Evolutionary conservation across 208 protist genomes (phyloP).

Genomic region (Crithidia bombi): DNA sequence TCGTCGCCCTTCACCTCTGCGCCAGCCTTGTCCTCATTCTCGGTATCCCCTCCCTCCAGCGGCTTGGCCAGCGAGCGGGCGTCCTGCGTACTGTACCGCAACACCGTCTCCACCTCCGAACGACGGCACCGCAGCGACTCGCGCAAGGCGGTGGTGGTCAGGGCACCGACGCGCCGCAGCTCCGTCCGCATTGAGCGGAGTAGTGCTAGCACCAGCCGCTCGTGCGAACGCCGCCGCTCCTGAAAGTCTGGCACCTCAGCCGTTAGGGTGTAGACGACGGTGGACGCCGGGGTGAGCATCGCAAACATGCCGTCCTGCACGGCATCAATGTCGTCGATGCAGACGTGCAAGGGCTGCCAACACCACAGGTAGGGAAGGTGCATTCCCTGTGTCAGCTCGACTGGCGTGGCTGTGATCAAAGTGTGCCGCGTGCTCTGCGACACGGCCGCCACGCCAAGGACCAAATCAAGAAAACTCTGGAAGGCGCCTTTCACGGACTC

Average conservation of each 20-base stretch:
- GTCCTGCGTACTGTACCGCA: constrained; percentile 49
- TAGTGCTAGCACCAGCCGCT: constrained; percentile 42
- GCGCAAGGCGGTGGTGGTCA: constrained; percentile 52
- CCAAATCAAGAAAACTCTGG: constrained; percentile 60
- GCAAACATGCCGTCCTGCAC: constrained; percentile 63
- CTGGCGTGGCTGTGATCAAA: constrained; percentile 45
- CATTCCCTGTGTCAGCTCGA: constrained; percentile 45
- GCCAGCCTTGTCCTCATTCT: constrained; percentile 23
- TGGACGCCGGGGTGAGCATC: constrained; percentile 63
- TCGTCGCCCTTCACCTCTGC: constrained; percentile 20
- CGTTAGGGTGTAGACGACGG: constrained; percentile 60
- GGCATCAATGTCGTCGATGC: constrained; percentile 81
- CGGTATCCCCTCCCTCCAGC: constrained; percentile 19
- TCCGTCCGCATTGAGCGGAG: constrained; percentile 53
- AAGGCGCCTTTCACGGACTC: constrained; percentile 53
- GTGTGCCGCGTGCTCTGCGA: constrained; percentile 63
- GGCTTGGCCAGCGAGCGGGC: constrained; percentile 21
- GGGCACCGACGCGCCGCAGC: constrained; percentile 46
- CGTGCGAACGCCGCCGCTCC: constrained; percentile 42
- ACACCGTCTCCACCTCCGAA: constrained; percentile 48
- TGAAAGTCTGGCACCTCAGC: constrained; percentile 47
- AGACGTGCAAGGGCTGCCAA: constrained; percentile 67
- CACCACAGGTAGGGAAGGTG: constrained; percentile 62
- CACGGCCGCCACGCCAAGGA: constrained; percentile 58
- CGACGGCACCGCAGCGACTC: constrained; percentile 65